Evolutionary conservation across 257 asterid genomes (phyloP).

Genomic region (Gardenia jasminoides): DNA sequence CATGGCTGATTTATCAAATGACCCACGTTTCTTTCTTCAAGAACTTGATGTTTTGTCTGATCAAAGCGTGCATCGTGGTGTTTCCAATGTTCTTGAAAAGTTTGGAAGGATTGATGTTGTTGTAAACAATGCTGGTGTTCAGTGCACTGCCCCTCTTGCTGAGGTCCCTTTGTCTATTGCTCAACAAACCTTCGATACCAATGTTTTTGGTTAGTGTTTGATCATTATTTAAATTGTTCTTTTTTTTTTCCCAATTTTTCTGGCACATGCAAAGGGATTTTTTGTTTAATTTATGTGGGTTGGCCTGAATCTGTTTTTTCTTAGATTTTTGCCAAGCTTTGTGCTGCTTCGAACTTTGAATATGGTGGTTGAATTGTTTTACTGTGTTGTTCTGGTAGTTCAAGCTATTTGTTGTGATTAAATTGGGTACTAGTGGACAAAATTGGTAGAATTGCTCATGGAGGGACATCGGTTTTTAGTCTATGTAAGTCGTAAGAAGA

Average conservation of each 20-base stretch:
- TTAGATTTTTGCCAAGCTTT: no score
- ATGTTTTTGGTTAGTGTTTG: slow-evolving; percentile 59
- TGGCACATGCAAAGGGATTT: background rate
- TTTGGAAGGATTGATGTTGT: slow-evolving; percentile 76
- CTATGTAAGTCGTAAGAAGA: background rate
- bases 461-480: background rate
- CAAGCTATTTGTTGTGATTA: background rate
- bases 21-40: slow-evolving; percentile 66
- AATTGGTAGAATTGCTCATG: background rate
- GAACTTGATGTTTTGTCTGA: slow-evolving; percentile 76
- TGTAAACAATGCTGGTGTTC: slow-evolving; percentile 92
- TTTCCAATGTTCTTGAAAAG: slow-evolving; percentile 55
- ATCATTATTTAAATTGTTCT: background rate
- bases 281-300: background rate
- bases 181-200: slow-evolving; percentile 71
- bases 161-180: slow-evolving; percentile 73
- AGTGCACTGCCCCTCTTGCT: slow-evolving; percentile 84
- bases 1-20: slow-evolving; percentile 54
- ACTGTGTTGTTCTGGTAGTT: background rate
- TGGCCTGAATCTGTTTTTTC: background rate
- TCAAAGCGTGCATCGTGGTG: slow-evolving; percentile 57
- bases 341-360: background rate
- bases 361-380: background rate
- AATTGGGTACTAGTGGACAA: background rate
- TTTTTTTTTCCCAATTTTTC: background rate